These are phyloP conservation scores for Penicillium sp. DNA, from an alignment of 2,329 filamentous ascomycete genomes.

Conservation along the genomic window DNA sequence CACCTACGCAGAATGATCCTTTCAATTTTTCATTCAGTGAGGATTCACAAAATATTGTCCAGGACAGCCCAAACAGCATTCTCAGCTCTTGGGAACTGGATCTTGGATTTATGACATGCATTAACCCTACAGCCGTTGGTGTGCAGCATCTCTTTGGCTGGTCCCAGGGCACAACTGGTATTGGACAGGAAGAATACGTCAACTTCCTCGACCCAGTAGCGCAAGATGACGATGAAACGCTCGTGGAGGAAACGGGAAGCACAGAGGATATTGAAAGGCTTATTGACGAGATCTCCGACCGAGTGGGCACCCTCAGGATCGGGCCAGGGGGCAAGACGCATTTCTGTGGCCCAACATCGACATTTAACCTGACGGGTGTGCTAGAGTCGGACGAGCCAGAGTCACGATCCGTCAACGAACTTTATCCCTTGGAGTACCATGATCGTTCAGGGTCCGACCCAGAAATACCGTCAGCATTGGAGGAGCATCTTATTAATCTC, in stretches of 20 bases:
- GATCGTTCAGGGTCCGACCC: not conserved
- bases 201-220: not conserved
- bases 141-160: not conserved
- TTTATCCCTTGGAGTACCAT: slow-evolving; percentile 7
- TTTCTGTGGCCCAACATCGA: slow-evolving; percentile 40
- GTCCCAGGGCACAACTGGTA: not conserved
- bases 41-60: no score
- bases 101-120: no score
- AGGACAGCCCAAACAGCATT: no score
- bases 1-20: no score
- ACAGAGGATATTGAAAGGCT: slow-evolving; percentile 26
- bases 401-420: slow-evolving; percentile 6
- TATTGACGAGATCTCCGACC: slow-evolving; percentile 34
- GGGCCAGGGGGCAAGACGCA: slow-evolving; percentile 32
- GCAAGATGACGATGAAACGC: not conserved
- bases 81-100: no score
- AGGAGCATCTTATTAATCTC: slow-evolving; percentile 39
- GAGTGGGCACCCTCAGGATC: slow-evolving; percentile 37
- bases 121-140: no score
- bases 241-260: slow-evolving; percentile 2
- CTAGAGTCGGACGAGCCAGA: not conserved
- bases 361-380: slow-evolving; percentile 30
- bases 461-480: slow-evolving; percentile 30
- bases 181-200: not conserved
- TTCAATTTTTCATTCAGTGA: no score